Evolutionary conservation across 768 basidiomycete genomes (phyloP), one percentile per base, ranked within the genome.

Genomic region (Floccularia luteovirens): DNA sequence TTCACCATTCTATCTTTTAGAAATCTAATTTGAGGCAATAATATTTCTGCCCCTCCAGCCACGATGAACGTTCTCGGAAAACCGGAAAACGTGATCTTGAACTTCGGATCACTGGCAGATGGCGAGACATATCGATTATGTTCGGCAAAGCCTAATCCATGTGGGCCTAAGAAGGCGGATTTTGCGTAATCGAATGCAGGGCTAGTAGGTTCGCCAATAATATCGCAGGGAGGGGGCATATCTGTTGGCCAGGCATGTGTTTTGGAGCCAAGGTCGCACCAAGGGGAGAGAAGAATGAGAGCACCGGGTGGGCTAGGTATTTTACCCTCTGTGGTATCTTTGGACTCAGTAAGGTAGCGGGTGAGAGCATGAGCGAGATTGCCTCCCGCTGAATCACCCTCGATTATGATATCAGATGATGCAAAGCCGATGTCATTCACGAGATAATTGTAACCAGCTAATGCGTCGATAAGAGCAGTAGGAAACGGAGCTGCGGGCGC

Each of bases 371-470:
- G 66, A 1, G 77, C 75, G 19, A 89, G 72, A 56, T 89, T 83
- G 3, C 70, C 88, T 2, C 88, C 87, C 0, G 87, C 84, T 1
- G 82, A 89, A 53, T 90, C 86, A 2, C 87, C 88, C 14, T 65
- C 66, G 16, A 89, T 36, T 40, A 85, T 66, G 50, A 90, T 79
- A 48, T 84, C 61, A 13, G 62, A 55, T 0, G 84, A 73, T 1
- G 63, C 46, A 53, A 85, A 79, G 0, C 76, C 74, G 20, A 81
- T 60, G 6, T 51, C 59, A 36, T 72, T 62, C 25, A 82, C 66
- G 16, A 89, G 77, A 55, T 89, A 81, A 33, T 70, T 60, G 56
- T 89, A 91, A 5, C 80, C 86, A 1, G 82, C 74, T 7, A 90
- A 59, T 2, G 76, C 78, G 51, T 91, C 87, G 11, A 90, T 60